Evolutionary conservation across 2,329 filamentous ascomycete species (phyloP).

Genomic region (Byssochlamys sp.): DNA sequence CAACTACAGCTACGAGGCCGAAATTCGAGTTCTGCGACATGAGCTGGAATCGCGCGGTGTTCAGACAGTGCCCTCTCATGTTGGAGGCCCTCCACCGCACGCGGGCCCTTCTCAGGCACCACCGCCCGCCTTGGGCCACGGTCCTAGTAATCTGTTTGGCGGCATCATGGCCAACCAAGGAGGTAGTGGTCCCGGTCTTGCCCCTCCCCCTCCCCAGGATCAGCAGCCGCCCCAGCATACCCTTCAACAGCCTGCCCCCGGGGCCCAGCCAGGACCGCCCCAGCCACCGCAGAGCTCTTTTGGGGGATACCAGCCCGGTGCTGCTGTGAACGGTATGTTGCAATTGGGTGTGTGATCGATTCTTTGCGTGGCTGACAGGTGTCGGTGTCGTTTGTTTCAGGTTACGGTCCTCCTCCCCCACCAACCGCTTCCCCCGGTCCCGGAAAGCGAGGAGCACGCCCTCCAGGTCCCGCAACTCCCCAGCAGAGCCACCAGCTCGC

Average conservation of each 20-base stretch:
- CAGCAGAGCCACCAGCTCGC: slow-evolving; percentile 82
- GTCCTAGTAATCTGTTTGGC: slow-evolving; percentile 80
- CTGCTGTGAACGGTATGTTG: slow-evolving; percentile 51
- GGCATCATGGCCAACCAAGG: slow-evolving; percentile 89
- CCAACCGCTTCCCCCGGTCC: slow-evolving; percentile 80
- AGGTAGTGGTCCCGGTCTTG: slow-evolving; percentile 75
- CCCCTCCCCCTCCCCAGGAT: slow-evolving; percentile 61
- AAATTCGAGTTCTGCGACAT: slow-evolving; percentile 73
- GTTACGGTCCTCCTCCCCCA: slow-evolving; percentile 73
- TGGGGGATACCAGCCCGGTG: slow-evolving; percentile 58
- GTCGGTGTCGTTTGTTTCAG: slow-evolving; percentile 27
- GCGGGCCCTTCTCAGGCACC: slow-evolving; percentile 72
- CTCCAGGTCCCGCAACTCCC: slow-evolving; percentile 67
- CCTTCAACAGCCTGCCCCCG: slow-evolving; percentile 49
- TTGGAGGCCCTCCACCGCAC: slow-evolving; percentile 65
- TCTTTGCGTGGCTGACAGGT: slow-evolving; percentile 42
- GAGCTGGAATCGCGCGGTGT: slow-evolving; percentile 70
- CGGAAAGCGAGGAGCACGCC: slow-evolving; percentile 60
- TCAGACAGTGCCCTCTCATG: slow-evolving; percentile 55
- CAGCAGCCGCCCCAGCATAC: slow-evolving; percentile 52
- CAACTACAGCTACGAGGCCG: slow-evolving; percentile 72
- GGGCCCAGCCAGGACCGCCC: slow-evolving; percentile 51
- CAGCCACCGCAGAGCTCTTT: slow-evolving; percentile 64
- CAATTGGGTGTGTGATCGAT: slow-evolving; percentile 14
- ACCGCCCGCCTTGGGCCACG: slow-evolving; percentile 76